Conservation (phyloP, 2,329 filamentous ascomycete species). For the Aspergillus ustus region DNA sequence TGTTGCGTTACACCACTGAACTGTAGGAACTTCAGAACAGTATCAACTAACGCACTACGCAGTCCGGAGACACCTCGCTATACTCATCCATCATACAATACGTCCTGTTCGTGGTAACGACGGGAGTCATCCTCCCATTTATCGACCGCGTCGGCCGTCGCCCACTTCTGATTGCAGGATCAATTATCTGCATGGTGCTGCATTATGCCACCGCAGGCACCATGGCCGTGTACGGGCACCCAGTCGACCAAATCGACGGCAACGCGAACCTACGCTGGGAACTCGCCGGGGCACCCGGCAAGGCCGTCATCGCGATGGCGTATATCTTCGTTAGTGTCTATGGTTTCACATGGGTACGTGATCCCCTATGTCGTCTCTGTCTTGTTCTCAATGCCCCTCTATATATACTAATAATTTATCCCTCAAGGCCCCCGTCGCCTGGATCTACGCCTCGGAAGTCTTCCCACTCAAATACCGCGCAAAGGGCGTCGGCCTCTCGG, state of each 20-base stretch:
- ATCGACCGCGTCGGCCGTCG: constrained; percentile 58
- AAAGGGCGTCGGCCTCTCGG: constrained; percentile 66
- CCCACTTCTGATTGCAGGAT: constrained; percentile 52
- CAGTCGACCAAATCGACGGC: constrained; percentile 51
- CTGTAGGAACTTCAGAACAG: background rate
- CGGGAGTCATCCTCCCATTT: constrained; percentile 54
- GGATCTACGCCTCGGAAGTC: constrained; percentile 66
- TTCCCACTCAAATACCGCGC: constrained; percentile 68
- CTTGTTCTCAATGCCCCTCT: too few relatives aligned
- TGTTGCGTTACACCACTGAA: constrained; percentile 2
- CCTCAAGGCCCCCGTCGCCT: constrained; percentile 61
- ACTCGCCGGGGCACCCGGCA: constrained; percentile 56
- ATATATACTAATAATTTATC: too few relatives aligned
- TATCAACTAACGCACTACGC: constrained; percentile 14
- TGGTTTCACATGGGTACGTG: constrained; percentile 46
- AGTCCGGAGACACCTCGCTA: constrained; percentile 48
- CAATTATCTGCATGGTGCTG: constrained; percentile 51
- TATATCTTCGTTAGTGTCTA: constrained; percentile 55
- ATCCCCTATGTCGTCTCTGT: too few relatives aligned
- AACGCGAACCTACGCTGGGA: constrained; percentile 53
- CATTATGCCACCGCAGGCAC: constrained; percentile 61
- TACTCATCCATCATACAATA: constrained; percentile 63
- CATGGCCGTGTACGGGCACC: constrained; percentile 54
- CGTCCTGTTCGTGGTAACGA: constrained; percentile 60
- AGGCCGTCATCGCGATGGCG: constrained; percentile 67